Evolutionary conservation across 352 stramenopile genomes (phyloP).

Genomic region (Globisporangium lucens): DNA sequence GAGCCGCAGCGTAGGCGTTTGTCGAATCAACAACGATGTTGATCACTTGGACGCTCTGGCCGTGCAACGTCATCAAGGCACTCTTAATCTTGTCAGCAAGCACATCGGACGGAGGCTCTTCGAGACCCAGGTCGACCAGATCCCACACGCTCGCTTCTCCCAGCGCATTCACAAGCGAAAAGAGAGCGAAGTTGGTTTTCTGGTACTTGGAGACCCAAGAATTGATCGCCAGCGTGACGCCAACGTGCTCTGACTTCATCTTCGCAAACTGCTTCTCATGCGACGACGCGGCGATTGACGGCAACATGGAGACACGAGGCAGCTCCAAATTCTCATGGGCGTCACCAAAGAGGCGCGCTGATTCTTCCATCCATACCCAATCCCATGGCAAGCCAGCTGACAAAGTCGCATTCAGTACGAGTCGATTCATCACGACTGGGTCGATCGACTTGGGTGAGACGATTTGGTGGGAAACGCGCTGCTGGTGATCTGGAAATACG

Average conservation of each 20-base stretch:
- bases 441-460: neutral
- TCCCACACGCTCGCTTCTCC: conserved; percentile 59
- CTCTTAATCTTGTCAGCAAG: conserved; percentile 53
- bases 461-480: neutral
- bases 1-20: conserved; percentile 37
- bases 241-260: conserved; percentile 56
- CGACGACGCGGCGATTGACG: conserved; percentile 17
- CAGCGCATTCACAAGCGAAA: conserved; percentile 68
- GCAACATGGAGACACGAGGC: conserved; percentile 23
- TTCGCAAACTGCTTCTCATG: conserved; percentile 55
- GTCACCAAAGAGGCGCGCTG: conserved; percentile 29
- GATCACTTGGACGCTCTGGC: conserved; percentile 56
- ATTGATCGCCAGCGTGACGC: conserved; percentile 65
- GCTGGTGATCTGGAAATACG: neutral
- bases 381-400: conserved; percentile 44
- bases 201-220: conserved; percentile 53
- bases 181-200: conserved; percentile 48
- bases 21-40: conserved; percentile 63
- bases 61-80: conserved; percentile 37
- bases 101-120: conserved; percentile 33
- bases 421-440: conserved; percentile 28
- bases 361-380: conserved; percentile 57
- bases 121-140: conserved; percentile 51
- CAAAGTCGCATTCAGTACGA: conserved; percentile 45
- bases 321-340: conserved; percentile 26